Conservation (phyloP, 2,329 filamentous ascomycete genomes). For the Aulographum hederae region DNA sequence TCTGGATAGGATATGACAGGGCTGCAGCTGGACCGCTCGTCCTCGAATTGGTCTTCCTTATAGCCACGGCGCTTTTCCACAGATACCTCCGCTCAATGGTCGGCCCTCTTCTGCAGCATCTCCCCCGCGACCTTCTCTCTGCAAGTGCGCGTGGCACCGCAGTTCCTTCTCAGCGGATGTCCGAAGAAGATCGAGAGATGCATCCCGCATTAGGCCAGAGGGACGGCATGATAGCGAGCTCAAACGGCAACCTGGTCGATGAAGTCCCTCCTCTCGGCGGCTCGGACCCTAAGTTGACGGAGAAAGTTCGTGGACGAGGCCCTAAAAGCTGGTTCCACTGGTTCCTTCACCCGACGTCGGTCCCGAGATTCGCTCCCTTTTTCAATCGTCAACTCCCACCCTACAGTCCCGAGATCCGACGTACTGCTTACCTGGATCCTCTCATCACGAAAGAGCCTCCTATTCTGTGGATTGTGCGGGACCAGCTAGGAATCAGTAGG, state of each 20-base stretch:
- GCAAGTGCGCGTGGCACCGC: no score
- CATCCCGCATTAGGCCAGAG: neutral
- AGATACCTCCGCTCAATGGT: constrained; percentile 16
- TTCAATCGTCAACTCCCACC: constrained; percentile 13
- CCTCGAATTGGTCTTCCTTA: constrained; percentile 22
- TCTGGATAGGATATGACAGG: constrained; percentile 10
- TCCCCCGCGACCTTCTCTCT: constrained; percentile 3
- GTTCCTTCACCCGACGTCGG: constrained; percentile 6
- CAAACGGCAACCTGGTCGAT: no score
- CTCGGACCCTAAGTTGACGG: constrained; percentile 4
- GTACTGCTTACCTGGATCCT: constrained; percentile 25
- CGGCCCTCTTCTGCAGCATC: constrained; percentile 10
- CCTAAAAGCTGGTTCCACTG: constrained; percentile 4
- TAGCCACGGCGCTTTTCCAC: constrained; percentile 22
- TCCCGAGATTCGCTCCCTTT: constrained; percentile 10
- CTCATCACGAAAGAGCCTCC: constrained; percentile 14
- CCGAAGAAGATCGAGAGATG: no score
- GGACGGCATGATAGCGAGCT: neutral
- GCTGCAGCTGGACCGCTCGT: constrained; percentile 21
- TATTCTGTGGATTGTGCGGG: constrained; percentile 3
- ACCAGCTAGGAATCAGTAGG: constrained; percentile 4
- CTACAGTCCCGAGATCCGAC: constrained; percentile 13
- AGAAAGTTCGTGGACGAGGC: no score
- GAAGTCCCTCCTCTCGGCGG: no score
- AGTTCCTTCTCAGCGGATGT: no score